These are phyloP conservation scores for Aureobasidium zeae DNA, from an alignment of 2,329 filamentous ascomycete species.

Conservation along the genomic window DNA sequence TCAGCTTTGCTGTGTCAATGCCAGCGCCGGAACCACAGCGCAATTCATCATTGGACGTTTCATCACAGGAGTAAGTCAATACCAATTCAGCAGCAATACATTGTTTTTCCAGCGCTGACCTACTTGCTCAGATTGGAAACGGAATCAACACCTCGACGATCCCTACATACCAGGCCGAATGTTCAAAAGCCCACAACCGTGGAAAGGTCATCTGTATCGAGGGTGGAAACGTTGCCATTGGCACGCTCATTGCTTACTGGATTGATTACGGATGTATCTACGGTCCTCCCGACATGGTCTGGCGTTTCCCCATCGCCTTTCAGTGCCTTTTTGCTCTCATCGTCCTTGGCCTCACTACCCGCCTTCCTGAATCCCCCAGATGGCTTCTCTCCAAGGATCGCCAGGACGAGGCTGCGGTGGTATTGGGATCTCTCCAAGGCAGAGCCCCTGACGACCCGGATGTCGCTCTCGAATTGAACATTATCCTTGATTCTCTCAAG, in stretches of 20 bases:
- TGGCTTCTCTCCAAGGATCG: constrained; percentile 25
- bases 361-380: constrained; percentile 38
- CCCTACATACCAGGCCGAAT: constrained; percentile 47
- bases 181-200: constrained; percentile 47
- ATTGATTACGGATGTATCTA: constrained; percentile 37
- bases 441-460: constrained; percentile 10
- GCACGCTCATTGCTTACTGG: constrained; percentile 44
- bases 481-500: constrained; percentile 52
- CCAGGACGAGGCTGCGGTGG: constrained; percentile 18
- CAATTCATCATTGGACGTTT: constrained; percentile 46
- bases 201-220: constrained; percentile 54
- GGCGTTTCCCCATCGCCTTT: constrained; percentile 35
- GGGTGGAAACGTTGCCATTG: constrained; percentile 44
- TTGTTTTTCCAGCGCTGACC: neutral
- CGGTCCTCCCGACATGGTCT: constrained; percentile 25
- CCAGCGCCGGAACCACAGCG: constrained; percentile 30
- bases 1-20: constrained; percentile 29
- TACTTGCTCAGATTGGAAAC: constrained; percentile 31
- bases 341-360: constrained; percentile 35
- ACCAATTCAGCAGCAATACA: neutral
- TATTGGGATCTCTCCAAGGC: constrained; percentile 19
- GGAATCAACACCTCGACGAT: constrained; percentile 49
- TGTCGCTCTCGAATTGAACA: constrained; percentile 46
- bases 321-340: constrained; percentile 37
- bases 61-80: constrained; percentile 41